phyloP scores from a whole-genome alignment of 2,329 filamentous ascomycete genomes.

The Diaporthe sp. region DNA sequence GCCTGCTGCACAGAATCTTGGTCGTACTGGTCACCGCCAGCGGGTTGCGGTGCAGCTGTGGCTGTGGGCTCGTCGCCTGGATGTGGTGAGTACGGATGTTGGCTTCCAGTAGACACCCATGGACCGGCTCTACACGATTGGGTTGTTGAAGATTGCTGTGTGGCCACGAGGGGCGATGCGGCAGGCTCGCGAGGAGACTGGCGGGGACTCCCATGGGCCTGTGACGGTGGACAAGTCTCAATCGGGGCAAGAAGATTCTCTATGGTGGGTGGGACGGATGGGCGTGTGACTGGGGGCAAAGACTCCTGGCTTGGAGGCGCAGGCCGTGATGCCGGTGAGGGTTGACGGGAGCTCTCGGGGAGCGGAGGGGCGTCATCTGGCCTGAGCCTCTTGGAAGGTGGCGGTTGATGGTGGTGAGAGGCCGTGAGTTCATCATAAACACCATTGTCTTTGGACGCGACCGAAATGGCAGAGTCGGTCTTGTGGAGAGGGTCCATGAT shows the following conservation, averaged over 20 bases:
- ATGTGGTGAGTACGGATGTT: not conserved
- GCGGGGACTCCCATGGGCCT: not conserved
- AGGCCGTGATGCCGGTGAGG: not conserved
- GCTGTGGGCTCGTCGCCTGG: not conserved
- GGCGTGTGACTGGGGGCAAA: conserved; percentile 9
- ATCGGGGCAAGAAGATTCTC: conserved; percentile 23
- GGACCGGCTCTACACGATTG: not conserved
- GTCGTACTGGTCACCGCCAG: conserved; percentile 28
- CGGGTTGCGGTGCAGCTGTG: not conserved
- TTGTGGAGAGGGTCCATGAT: conserved; percentile 35
- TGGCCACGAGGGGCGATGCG: not conserved
- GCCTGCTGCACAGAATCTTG: conserved; percentile 40
- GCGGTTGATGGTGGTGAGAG: not conserved
- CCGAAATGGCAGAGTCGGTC: conserved; percentile 36
- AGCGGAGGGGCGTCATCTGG: not conserved
- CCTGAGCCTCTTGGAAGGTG: conserved; percentile 13
- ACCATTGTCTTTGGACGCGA: conserved; percentile 31
- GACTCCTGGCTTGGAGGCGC: not conserved
- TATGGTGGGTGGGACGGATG: not conserved
- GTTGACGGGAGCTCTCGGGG: not conserved
- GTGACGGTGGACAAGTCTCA: not conserved
- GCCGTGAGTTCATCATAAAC: conserved; percentile 1
- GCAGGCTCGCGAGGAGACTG: not conserved
- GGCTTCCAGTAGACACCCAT: not conserved
- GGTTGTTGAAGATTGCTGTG: conserved; percentile 3